Conservation (phyloP, 163 green algal species). For the Scenedesmus sp. region DNA sequence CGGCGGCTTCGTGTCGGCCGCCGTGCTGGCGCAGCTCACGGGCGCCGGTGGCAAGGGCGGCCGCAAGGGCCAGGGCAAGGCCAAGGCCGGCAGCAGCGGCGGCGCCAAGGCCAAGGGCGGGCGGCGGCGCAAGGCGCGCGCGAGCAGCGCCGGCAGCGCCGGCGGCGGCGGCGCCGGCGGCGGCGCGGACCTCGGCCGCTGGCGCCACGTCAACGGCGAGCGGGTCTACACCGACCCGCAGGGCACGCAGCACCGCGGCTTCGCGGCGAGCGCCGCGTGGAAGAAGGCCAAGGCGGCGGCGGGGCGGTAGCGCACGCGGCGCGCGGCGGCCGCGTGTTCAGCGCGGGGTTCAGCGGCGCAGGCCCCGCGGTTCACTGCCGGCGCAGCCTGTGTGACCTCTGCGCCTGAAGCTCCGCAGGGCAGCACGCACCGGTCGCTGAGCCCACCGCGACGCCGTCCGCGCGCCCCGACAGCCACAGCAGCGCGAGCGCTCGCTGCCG, state of each 20-base stretch:
- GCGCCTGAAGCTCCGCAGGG: too few species aligned
- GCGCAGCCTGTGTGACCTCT: too few species aligned
- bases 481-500: too few species aligned
- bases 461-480: too few species aligned
- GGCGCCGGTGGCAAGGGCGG: background rate
- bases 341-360: background rate
- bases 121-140: background rate
- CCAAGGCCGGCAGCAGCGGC: background rate
- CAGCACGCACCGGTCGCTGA: too few species aligned
- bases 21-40: background rate
- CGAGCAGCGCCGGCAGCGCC: background rate
- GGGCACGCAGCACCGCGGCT: background rate
- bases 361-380: too few species aligned
- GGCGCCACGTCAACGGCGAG: slow-evolving; percentile 4
- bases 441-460: too few species aligned
- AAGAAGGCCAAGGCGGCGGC: background rate
- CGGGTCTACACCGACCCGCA: background rate
- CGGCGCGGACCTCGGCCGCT: background rate
- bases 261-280: background rate
- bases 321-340: too few species aligned
- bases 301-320: too few species aligned
- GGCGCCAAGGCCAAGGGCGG: background rate
- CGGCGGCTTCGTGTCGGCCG: slow-evolving; percentile 19
- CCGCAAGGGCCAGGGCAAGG: background rate
- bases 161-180: background rate